Evolutionary conservation across 352 stramenopile genomes (phyloP).

Genomic region (Phytophthora melonis): DNA sequence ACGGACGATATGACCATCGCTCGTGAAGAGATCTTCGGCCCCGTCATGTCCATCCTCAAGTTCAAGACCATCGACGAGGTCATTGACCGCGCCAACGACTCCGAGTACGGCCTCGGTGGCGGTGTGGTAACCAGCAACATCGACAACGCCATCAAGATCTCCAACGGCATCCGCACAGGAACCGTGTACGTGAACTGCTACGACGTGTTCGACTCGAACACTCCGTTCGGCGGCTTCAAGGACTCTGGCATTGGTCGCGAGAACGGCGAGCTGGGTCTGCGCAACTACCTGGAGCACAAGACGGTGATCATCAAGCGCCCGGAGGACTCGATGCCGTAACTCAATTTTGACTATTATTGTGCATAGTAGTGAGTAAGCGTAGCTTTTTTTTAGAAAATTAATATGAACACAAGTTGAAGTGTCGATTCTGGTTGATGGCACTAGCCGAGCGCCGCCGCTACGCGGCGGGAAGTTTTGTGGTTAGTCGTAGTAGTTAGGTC

Average conservation of each 20-base stretch:
- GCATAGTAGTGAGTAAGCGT: too few species aligned
- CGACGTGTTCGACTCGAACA: slow-evolving; percentile 86
- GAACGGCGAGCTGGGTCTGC: slow-evolving; percentile 76
- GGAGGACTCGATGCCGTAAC: background rate
- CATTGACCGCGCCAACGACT: slow-evolving; percentile 62
- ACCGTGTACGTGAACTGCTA: slow-evolving; percentile 97
- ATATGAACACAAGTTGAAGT: too few species aligned
- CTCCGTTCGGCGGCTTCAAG: slow-evolving; percentile 90
- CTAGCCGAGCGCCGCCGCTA: too few species aligned
- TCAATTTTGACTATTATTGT: too few species aligned
- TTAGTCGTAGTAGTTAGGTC: too few species aligned
- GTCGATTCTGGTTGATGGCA: too few species aligned
- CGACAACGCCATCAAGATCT: slow-evolving; percentile 83
- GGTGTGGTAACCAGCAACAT: slow-evolving; percentile 92
- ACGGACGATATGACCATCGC: too few species aligned
- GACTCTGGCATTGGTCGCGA: slow-evolving; percentile 85
- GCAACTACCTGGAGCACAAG: slow-evolving; percentile 83
- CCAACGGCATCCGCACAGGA: slow-evolving; percentile 87
- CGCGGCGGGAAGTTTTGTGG: too few species aligned
- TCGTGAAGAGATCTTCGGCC: too few species aligned
- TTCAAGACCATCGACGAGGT: slow-evolving; percentile 84
- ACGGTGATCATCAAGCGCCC: background rate
- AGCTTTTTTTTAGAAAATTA: too few species aligned
- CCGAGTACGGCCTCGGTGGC: slow-evolving; percentile 85
- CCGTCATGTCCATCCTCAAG: too few species aligned